Evolutionary conservation across 805 yeast genomes (phyloP).

Genomic region (Saccharomycopsis fermentans): DNA sequence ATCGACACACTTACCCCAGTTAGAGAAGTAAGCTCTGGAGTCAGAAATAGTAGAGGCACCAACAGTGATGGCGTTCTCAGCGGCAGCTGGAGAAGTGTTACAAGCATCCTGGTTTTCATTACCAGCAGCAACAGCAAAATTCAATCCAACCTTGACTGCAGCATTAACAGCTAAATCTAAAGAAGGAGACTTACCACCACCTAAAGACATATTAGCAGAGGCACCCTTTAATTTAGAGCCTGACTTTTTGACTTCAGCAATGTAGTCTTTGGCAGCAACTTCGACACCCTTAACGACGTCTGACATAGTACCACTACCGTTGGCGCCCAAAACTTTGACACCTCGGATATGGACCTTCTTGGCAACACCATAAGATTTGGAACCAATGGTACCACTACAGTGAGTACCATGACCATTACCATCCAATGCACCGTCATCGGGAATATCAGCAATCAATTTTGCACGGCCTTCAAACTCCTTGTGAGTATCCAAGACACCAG

Average conservation of each 20-base stretch:
- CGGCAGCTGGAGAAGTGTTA: constrained; percentile 83
- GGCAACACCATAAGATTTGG: constrained; percentile 49
- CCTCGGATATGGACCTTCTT: constrained; percentile 50
- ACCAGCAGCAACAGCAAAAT: constrained; percentile 95
- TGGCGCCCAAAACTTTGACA: constrained; percentile 48
- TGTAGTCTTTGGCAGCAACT: constrained; percentile 43
- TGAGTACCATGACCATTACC: constrained; percentile 61
- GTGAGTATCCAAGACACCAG: constrained; percentile 45
- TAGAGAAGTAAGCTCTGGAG: constrained; percentile 88
- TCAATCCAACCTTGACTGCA: constrained; percentile 79
- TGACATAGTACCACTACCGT: constrained; percentile 51
- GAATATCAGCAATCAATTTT: constrained; percentile 49
- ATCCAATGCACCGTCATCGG: constrained; percentile 38
- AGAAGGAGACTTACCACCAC: constrained; percentile 86
- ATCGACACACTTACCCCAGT: constrained; percentile 93
- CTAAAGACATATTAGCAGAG: constrained; percentile 86
- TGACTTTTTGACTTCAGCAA: constrained; percentile 29
- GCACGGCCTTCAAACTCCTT: constrained; percentile 54
- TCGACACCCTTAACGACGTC: constrained; percentile 57
- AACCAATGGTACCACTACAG: constrained; percentile 58
- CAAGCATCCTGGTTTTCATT: constrained; percentile 92
- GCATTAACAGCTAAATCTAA: constrained; percentile 83
- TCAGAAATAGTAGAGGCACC: constrained; percentile 91
- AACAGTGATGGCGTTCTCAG: constrained; percentile 76
- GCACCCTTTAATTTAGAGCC: constrained; percentile 62